Percentiles rank a stretch among this genome's conserved stretches.
Evolutionary conservation across 2,329 filamentous ascomycete species (phyloP).

Genomic region (Fusarium temperatum): DNA sequence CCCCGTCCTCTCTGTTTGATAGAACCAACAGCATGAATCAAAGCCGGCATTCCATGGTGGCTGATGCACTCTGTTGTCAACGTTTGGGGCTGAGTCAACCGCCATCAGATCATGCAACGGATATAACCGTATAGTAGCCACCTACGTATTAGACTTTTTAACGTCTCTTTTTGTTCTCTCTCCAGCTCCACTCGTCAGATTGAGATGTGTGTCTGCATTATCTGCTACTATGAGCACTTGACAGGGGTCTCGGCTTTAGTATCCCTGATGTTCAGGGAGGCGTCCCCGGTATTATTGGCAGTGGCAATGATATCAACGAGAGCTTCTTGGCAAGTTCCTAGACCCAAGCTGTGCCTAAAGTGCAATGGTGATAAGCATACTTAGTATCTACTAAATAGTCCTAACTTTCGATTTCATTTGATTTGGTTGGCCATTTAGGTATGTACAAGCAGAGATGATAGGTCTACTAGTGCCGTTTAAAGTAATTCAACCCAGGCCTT

Average conservation of each 20-base stretch:
- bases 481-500: fast-evolving
- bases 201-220: not conserved
- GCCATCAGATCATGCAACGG: not conserved
- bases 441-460: not conserved
- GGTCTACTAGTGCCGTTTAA: too few relatives aligned
- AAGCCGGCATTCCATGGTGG: not conserved
- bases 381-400: too few relatives aligned
- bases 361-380: not conserved
- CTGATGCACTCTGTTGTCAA: not conserved
- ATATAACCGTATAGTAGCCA: not conserved
- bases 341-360: too few relatives aligned
- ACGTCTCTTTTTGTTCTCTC: too few relatives aligned
- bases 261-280: not conserved
- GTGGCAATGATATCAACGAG: not conserved
- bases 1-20: not conserved
- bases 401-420: too few relatives aligned
- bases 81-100: not conserved
- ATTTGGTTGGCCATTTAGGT: too few relatives aligned
- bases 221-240: not conserved
- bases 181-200: not conserved
- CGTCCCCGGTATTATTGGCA: too few relatives aligned
- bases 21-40: not conserved
- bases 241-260: not conserved
- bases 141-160: not conserved
- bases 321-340: not conserved